These are phyloP conservation scores for Cutaneotrichosporon dermatis DNA, from an alignment of 1,284 basidiomycete species.

Conservation along the genomic window DNA sequence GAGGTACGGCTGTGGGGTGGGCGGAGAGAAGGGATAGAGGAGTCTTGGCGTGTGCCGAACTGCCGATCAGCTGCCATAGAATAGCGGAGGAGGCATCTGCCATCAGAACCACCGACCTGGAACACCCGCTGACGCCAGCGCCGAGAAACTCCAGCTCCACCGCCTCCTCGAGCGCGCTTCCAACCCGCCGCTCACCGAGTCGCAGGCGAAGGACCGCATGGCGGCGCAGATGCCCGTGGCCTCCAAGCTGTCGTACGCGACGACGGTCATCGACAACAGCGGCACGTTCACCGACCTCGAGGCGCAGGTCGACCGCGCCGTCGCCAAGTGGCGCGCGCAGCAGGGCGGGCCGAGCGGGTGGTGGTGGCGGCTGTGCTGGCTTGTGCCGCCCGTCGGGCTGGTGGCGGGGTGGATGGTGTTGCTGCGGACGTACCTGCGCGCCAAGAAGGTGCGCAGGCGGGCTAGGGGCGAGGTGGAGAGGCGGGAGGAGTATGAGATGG, in stretches of 20 bases:
- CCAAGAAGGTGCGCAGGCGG: constrained; percentile 20
- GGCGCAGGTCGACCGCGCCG: constrained; percentile 63
- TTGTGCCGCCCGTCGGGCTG: constrained; percentile 70
- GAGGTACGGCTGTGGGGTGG: too few relatives aligned
- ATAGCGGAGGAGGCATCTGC: too few relatives aligned
- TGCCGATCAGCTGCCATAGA: too few relatives aligned
- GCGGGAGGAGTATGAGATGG: constrained; percentile 32
- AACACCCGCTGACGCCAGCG: constrained; percentile 57
- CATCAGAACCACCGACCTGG: not conserved
- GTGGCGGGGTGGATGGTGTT: constrained; percentile 32
- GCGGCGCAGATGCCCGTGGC: constrained; percentile 75
- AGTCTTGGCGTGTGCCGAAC: too few relatives aligned
- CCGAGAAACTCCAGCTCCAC: constrained; percentile 61
- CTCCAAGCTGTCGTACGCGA: constrained; percentile 76
- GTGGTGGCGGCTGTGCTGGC: constrained; percentile 71
- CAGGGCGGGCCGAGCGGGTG: constrained; percentile 52
- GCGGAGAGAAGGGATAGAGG: too few relatives aligned
- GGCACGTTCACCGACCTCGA: constrained; percentile 66
- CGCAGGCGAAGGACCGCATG: constrained; percentile 65
- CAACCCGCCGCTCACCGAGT: constrained; percentile 53
- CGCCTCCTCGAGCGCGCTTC: constrained; percentile 64
- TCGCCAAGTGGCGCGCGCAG: constrained; percentile 58
- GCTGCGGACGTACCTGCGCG: constrained; percentile 20
- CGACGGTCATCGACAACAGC: constrained; percentile 84
- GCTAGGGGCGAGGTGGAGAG: constrained; percentile 30